Base-by-base conservation (phyloP, 2,329 filamentous ascomycete species). In the Fusarium drepaniforme region DNA sequence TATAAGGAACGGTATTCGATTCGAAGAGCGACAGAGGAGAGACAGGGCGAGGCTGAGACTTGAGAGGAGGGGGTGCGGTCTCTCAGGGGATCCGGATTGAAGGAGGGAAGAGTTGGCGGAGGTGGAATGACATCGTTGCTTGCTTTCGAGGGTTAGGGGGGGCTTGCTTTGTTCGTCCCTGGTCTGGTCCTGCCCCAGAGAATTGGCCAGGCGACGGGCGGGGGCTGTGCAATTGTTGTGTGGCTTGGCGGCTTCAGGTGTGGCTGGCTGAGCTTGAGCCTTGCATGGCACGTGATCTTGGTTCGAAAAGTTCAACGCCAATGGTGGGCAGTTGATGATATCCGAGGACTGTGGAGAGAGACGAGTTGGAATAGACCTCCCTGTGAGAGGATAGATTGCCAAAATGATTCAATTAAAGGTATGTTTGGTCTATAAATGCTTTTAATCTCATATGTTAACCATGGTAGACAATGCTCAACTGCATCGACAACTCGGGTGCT, bases 401-500 rank as follows among this genome's bases (percentile, higher is more conserved):
- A 93, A 85, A 78, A 98, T 98, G 94, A 97, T 97, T 86, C 95
- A 97, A 90, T 86, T 97, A 89, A 96, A 96, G 92, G 94, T 92
- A 77, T 25, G 42, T 6, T 1, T 16, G 16, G n/a, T 8, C 2
- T 18, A 15, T 4, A 11, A 4, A 15, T 6, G 1, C 2, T 12
- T 3, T 3, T 3, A 3, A 3, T 1, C 1, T 2, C 1, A 15
- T 38, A 6, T 25, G n/a, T 75, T 80, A 16, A 81, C 62, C 0
- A 12, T 37, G 9, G 0, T 78, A 98, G 97, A 94, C 96, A 83
- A 95, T 99, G 91, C 91, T 99, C 80, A 98, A 97, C 87, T 98
- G 97, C 92, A 98, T 99, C 91, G 97, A 99, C 93, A 99, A 98
- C 89, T 98, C 97, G 76, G 97, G 97, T 83, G 97, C 97, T 78